These are phyloP conservation scores for Aspergillus heteromorphus DNA, from an alignment of 495 filamentous ascomycete species.

Conservation along the genomic window DNA sequence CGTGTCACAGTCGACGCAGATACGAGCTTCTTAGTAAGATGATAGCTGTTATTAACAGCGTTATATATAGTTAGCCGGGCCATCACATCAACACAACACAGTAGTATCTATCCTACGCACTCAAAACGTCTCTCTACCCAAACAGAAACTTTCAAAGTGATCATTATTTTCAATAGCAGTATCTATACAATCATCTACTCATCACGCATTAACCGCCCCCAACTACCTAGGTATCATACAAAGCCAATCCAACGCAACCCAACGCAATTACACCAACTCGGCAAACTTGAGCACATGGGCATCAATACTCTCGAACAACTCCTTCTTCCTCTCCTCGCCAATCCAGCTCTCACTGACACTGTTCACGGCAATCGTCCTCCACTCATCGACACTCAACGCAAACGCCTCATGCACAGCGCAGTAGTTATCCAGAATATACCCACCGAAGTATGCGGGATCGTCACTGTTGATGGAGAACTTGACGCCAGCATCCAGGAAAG, in stretches of 20 bases:
- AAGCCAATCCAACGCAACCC: no score
- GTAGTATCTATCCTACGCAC: background rate
- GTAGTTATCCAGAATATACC: constrained; percentile 71
- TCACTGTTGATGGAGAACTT: constrained; percentile 69
- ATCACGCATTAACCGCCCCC: background rate
- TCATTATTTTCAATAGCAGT: no score
- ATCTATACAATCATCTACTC: background rate
- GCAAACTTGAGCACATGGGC: constrained; percentile 28
- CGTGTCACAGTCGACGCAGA: background rate
- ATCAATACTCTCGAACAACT: constrained; percentile 34
- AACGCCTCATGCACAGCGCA: constrained; percentile 71
- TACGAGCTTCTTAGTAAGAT: background rate
- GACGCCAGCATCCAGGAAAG: constrained; percentile 60
- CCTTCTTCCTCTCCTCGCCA: constrained; percentile 35
- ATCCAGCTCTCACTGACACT: constrained; percentile 60
- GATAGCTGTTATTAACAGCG: background rate
- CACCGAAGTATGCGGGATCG: constrained; percentile 78
- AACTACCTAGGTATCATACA: background rate
- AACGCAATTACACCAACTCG: constrained; percentile 2
- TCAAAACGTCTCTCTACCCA: background rate
- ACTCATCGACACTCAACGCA: constrained; percentile 54
- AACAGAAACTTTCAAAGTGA: no score
- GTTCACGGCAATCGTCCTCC: constrained; percentile 56
- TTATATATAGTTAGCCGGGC: background rate
- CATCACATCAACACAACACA: background rate